Evolutionary conservation across 495 filamentous ascomycete genomes (phyloP), one percentile per base, ranked within the genome.

Genomic region (Letharia lupina): DNA sequence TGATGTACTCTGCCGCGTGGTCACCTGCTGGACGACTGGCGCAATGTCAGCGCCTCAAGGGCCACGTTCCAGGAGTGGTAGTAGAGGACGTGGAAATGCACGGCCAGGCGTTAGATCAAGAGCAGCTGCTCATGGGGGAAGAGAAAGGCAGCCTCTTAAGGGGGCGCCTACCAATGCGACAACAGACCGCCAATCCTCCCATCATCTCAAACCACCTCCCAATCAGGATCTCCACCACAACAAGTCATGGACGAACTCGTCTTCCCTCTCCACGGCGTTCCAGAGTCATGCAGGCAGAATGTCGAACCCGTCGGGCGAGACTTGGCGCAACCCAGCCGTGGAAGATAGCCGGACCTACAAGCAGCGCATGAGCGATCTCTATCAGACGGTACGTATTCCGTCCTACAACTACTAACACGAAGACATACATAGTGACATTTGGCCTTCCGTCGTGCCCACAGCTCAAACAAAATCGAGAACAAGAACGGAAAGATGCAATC

Each of bases 401-500:
- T 39, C 62, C 68, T 50, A 35, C 44, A 42, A 31, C 39, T 68
- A 65, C 70, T 72, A 52, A 70, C 68, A 67, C 15, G 45, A 57
- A 57, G 52, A 59, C 15, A 64, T 63, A 31, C 54, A 58, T 71
- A 71, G 70, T 71, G 63, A 65, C 66, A 40, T 60, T 66, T 70
- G 41, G 50, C 47, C 75, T 76, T 62, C 77, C 66, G 52, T 57
- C 47, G 39, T 61, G 20, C 18, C 61, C 58, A 69, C 67, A 84
- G 81, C 78, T 84, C 67, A 91, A 89, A 74, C 76, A 85, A 65
- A 85, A 91, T 60, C 86, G 91, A 52, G 83, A 83, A 50, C 83
- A 80, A 65, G 85, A 89, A 62, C 83, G 90, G 61, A 80, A 82
- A 60, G 78, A 83, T 31, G 85, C 92, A 15, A 92, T 95, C 62